Percentiles rank a stretch among this genome's conserved stretches.
phyloP scores from a whole-genome alignment of 495 filamentous ascomycete genomes.

The Annulohypoxylon moriforme region DNA sequence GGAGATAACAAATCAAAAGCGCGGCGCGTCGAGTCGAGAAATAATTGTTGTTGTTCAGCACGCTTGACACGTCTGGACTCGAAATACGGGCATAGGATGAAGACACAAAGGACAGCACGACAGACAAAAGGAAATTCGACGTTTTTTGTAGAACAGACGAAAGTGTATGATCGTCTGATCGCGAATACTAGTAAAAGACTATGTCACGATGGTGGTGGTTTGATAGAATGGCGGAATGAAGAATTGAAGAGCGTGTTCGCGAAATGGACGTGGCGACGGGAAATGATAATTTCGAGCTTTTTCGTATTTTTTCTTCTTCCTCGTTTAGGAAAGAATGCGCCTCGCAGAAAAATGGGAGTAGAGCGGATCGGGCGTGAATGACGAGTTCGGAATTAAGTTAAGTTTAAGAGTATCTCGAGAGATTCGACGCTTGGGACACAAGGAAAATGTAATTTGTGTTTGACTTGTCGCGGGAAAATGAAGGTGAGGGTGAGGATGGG shows the following conservation, averaged over 20 bases:
- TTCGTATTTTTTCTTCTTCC: conserved; percentile 13
- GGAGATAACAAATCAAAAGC: conserved; percentile 14
- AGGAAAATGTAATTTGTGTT: conserved; percentile 44
- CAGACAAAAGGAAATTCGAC: conserved; percentile 46
- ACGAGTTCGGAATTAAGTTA: conserved; percentile 44
- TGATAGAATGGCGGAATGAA: conserved; percentile 43
- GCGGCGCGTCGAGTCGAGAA: conserved; percentile 25
- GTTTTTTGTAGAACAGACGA: conserved; percentile 25
- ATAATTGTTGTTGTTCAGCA: conserved; percentile 26
- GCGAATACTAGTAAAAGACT: conserved; percentile 15
- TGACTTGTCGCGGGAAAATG: conserved; percentile 24
- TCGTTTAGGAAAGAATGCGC: conserved; percentile 43
- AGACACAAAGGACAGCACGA: conserved; percentile 40
- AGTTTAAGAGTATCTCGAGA: conserved; percentile 37
- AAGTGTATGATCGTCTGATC: conserved; percentile 28
- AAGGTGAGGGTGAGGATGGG: conserved; percentile 32
- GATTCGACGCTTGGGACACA: conserved; percentile 40
- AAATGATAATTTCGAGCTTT: conserved; percentile 35
- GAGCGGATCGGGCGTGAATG: conserved; percentile 36
- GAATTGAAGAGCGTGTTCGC: conserved; percentile 29
- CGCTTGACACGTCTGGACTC: conserved; percentile 39
- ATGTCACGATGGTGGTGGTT: conserved; percentile 36
- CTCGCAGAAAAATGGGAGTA: conserved; percentile 40
- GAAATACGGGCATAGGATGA: conserved; percentile 29
- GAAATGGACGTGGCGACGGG: conserved; percentile 36